Evolutionary conservation across 2,329 filamentous ascomycete genomes (phyloP), one percentile per base, ranked within the genome.

Genomic region (Parascedosporium putredinis): DNA sequence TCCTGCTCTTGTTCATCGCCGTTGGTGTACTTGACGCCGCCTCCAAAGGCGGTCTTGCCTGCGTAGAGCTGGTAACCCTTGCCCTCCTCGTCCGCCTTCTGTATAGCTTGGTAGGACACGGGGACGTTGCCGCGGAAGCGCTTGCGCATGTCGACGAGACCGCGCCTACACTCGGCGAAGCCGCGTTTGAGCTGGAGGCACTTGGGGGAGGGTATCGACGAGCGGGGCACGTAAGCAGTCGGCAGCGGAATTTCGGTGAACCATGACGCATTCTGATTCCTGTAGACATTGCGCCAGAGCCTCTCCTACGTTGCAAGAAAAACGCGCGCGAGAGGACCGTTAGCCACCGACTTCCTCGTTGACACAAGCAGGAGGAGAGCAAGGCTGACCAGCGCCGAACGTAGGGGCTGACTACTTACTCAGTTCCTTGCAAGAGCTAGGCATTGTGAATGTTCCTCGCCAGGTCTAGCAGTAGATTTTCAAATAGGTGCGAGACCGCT

Each of bases 111-210:
- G 56, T 84, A 79, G 22, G 80, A 75, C 56, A 95, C 83, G 49
- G 93, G 89, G 65, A 88, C 81, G 71, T 97, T 97, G 52, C 93
- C 93, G 50, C 93, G 81, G 69, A 98, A 97, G 29, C 93, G 85
- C 72, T 97, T 97, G 65, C 93, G 87, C 93, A 98, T 98, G 66
- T 98, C 93, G 58, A 97, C 86, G 81, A 95, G 81, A 56, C 93
- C 93, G 56, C 91, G 86, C 62, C 95, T 94, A 78, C 93, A 98
- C 64, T 96, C 88, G 64, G 88, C 86, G 60, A 94, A 93, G 43
- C 89, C 88, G 65, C 88, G 90, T 65, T 91, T 88, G 53, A 98
- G 78, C 67, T 96, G 91, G 64, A 91, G 88, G 70, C 93, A 98
- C 68, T 85, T 83, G 22, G 79, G 93, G 91, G 12, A 98, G 81